A percentile compares a stretch with the other conserved stretches of the same genome.
Conservation (phyloP, 192 early-diverging fungal genomes). For the Linnemannia zychae region DNA sequence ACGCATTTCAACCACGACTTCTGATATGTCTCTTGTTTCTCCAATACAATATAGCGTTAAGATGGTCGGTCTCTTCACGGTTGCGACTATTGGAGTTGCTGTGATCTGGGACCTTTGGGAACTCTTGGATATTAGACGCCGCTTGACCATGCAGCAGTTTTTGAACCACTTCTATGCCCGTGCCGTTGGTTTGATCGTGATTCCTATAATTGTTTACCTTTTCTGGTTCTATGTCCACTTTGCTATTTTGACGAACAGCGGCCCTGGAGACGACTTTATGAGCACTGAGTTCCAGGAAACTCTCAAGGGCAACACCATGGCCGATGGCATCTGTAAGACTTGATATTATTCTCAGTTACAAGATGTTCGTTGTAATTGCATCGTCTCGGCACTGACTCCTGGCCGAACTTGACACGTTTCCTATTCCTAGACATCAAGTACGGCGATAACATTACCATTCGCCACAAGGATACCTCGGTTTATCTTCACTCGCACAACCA, state of each 20-base stretch:
- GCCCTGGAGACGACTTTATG: constrained; percentile 96
- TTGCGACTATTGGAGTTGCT: constrained; percentile 86
- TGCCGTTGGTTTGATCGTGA: constrained; percentile 82
- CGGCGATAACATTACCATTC: constrained; percentile 82
- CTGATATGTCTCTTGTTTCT: constrained; percentile 1
- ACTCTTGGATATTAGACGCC: constrained; percentile 88
- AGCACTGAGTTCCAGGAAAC: constrained; percentile 89
- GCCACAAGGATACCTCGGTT: constrained; percentile 80
- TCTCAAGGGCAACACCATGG: constrained; percentile 82
- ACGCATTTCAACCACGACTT: background rate
- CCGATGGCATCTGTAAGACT: constrained; percentile 65
- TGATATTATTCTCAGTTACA: background rate
- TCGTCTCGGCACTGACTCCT: background rate
- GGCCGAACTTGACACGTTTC: background rate
- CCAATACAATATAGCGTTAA: constrained; percentile 74
- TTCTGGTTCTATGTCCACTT: constrained; percentile 96
- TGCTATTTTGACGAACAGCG: constrained; percentile 80
- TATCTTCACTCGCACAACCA: constrained; percentile 86
- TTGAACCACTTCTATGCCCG: constrained; percentile 88
- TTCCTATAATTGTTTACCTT: constrained; percentile 85
- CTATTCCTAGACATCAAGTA: constrained; percentile 80
- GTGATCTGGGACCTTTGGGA: constrained; percentile 92
- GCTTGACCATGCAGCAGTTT: constrained; percentile 77
- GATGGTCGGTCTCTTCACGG: constrained; percentile 94
- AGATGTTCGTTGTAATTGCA: background rate